Percentiles rank a stretch among this genome's conserved stretches.
These are phyloP conservation scores for Apodospora peruviana DNA, from an alignment of 495 filamentous ascomycete species.

Conservation along the genomic window DNA sequence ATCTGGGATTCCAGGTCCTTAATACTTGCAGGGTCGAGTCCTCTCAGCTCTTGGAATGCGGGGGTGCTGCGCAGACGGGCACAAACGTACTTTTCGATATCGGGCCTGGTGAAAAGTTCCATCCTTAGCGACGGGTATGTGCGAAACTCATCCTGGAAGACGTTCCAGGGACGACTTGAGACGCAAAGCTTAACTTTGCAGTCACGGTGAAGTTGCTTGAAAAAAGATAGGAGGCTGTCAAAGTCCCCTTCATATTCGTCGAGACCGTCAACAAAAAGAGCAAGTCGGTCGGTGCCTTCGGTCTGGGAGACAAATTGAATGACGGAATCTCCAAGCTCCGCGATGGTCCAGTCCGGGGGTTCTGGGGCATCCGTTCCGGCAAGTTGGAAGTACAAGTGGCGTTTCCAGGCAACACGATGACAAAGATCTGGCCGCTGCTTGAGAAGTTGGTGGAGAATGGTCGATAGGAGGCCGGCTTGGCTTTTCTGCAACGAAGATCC, in stretches of 20 bases:
- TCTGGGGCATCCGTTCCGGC: background rate
- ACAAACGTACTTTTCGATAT: background rate
- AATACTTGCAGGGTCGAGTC: background rate
- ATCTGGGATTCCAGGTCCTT: background rate
- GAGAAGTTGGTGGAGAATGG: constrained; percentile 5
- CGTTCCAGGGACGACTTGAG: constrained; percentile 7
- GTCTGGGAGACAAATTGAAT: background rate
- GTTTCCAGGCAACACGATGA: background rate
- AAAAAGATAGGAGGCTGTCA: background rate
- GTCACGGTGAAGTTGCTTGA: background rate
- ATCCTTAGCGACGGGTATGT: background rate
- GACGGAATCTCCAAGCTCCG: background rate
- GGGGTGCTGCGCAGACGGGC: background rate
- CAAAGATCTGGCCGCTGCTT: background rate
- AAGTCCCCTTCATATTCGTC: constrained; percentile 8
- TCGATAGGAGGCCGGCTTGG: constrained; percentile 1
- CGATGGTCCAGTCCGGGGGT: background rate
- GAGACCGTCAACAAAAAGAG: constrained; percentile 7
- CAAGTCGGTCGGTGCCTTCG: background rate
- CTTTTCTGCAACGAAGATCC: constrained; percentile 2
- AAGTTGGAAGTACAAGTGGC: background rate
- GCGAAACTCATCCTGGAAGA: constrained; percentile 2
- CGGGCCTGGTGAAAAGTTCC: constrained; percentile 4
- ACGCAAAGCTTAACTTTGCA: constrained; percentile 6
- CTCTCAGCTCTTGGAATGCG: background rate